Conservation (phyloP, 2,329 filamentous ascomycete species). For the Colletotrichum cordylinicola region DNA sequence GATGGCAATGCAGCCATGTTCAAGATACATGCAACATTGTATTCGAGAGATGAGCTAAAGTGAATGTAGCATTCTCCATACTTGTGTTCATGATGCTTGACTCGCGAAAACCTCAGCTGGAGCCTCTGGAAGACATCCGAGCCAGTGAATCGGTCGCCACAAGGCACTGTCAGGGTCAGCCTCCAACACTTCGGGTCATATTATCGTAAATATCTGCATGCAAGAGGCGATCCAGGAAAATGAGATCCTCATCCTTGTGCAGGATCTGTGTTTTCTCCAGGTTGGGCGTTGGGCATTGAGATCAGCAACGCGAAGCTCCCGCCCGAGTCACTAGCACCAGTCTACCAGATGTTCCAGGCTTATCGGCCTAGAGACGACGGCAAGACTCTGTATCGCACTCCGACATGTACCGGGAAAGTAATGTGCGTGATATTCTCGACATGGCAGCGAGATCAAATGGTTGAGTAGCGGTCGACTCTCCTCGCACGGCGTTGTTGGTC, state of each 20-base stretch:
- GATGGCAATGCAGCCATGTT: neutral
- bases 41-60: neutral
- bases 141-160: slow-evolving; percentile 2
- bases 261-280: neutral
- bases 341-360: neutral
- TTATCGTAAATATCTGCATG: neutral
- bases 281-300: slow-evolving; percentile 12
- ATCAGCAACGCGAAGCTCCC: neutral
- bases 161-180: neutral
- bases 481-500: neutral
- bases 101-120: neutral
- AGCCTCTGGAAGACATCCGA: neutral
- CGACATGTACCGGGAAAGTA: neutral
- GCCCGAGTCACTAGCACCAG: neutral
- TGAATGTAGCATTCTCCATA: neutral
- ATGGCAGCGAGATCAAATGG: slow-evolving; percentile 1
- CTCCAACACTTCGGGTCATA: neutral
- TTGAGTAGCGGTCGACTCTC: neutral
- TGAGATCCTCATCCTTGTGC: neutral
- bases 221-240: neutral
- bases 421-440: neutral
- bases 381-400: neutral
- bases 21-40: neutral
- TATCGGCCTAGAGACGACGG: no score
- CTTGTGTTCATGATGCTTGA: neutral